Evolutionary conservation across 495 filamentous ascomycete genomes (phyloP).

Genomic region (Trichoderma parareesei): DNA sequence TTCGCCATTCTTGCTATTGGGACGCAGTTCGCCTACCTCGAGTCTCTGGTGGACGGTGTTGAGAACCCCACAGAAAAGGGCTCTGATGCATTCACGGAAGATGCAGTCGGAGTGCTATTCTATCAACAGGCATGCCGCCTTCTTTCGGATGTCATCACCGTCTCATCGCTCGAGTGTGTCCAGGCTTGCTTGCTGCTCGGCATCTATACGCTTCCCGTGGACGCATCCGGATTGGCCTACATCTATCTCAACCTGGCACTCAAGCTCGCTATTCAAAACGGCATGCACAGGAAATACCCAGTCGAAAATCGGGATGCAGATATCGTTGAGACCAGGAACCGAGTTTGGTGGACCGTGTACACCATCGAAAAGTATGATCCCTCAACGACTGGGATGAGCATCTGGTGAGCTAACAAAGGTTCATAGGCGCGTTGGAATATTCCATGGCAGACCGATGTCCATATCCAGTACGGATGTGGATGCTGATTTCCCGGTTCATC

Average conservation of each 20-base stretch:
- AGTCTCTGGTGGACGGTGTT: slow-evolving; percentile 17
- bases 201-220: slow-evolving; percentile 40
- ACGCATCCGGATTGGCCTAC: slow-evolving; percentile 43
- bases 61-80: slow-evolving; percentile 9
- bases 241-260: slow-evolving; percentile 44
- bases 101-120: slow-evolving; percentile 45
- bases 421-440: slow-evolving; percentile 25
- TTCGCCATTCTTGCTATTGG: slow-evolving; percentile 45
- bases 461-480: slow-evolving; percentile 39
- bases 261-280: slow-evolving; percentile 46
- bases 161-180: slow-evolving; percentile 42
- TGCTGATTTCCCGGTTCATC: slow-evolving; percentile 38
- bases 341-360: slow-evolving; percentile 46
- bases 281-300: slow-evolving; percentile 45
- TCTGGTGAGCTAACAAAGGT: neutral
- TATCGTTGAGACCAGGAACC: slow-evolving; percentile 40
- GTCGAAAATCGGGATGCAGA: slow-evolving; percentile 36
- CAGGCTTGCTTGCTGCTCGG: slow-evolving; percentile 45
- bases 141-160: slow-evolving; percentile 47
- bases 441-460: slow-evolving; percentile 41
- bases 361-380: slow-evolving; percentile 35
- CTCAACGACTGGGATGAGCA: slow-evolving; percentile 25
- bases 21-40: slow-evolving; percentile 49
- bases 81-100: slow-evolving; percentile 36
- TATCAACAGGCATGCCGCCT: slow-evolving; percentile 44